Percentiles rank a stretch among this genome's conserved stretches.
Conservation (phyloP, 2,329 filamentous ascomycete species). For the Fusarium falciforme region DNA sequence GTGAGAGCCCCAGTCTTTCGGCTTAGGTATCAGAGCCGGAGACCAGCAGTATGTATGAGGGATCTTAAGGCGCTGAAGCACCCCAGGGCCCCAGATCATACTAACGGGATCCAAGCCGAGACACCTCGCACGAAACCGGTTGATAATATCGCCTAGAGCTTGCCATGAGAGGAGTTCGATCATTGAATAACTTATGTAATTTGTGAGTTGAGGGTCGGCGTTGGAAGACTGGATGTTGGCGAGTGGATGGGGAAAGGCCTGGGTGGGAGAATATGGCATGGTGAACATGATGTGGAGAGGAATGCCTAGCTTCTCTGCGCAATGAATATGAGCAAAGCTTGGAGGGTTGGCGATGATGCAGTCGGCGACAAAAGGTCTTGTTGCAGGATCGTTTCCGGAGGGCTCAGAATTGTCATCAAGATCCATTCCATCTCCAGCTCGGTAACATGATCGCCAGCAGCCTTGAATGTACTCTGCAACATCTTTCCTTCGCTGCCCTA, state of each 20-base stretch:
- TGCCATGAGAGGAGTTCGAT: slow-evolving; percentile 96
- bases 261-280: slow-evolving; percentile 91
- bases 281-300: slow-evolving; percentile 92
- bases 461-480: slow-evolving; percentile 83
- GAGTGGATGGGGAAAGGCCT: slow-evolving; percentile 86
- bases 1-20: slow-evolving; percentile 78
- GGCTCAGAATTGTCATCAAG: slow-evolving; percentile 58
- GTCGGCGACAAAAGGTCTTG: slow-evolving; percentile 82
- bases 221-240: slow-evolving; percentile 84
- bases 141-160: slow-evolving; percentile 90
- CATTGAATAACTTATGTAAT: slow-evolving; percentile 84
- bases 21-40: slow-evolving; percentile 58
- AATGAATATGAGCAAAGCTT: slow-evolving; percentile 80
- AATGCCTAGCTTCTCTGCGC: slow-evolving; percentile 79
- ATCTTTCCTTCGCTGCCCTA: slow-evolving; percentile 77
- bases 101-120: slow-evolving; percentile 82
- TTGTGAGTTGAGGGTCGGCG: slow-evolving; percentile 79
- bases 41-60: slow-evolving; percentile 92
- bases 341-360: slow-evolving; percentile 84
- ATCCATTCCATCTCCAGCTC: slow-evolving; percentile 74
- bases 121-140: slow-evolving; percentile 82
- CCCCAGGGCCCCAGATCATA: slow-evolving; percentile 83
- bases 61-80: slow-evolving; percentile 79
- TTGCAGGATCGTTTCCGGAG: slow-evolving; percentile 56
- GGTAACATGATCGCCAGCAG: slow-evolving; percentile 88